A percentile compares a stretch with the other conserved stretches of the same genome.
Conservation (phyloP, 139 green algal species). For the Chlamydomonas eustigma region DNA sequence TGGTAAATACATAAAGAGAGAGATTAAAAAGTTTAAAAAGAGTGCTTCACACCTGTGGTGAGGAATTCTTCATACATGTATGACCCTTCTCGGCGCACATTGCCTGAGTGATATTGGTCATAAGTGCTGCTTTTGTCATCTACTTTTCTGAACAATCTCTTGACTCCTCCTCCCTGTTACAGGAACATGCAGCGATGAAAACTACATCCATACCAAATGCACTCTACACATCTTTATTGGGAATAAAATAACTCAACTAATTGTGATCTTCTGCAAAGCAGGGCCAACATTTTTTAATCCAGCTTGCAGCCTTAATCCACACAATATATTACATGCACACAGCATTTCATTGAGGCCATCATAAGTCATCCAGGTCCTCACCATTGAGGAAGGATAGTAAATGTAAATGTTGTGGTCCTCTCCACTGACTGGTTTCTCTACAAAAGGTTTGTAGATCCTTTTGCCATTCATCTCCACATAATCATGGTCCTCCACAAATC, state of each 20-base stretch:
- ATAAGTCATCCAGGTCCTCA: too few species aligned
- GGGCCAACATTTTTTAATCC: too few species aligned
- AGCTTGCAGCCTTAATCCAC: too few species aligned
- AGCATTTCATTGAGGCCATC: too few species aligned
- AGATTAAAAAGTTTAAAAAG: too few species aligned
- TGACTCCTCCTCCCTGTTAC: constrained; percentile 93
- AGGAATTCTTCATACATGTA: constrained; percentile 99
- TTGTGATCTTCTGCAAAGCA: too few species aligned
- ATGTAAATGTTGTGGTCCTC: constrained; percentile 98
- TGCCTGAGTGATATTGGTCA: constrained; percentile 74
- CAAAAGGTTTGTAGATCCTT: constrained; percentile 95
- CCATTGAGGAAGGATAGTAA: constrained; percentile 95
- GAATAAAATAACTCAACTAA: too few species aligned
- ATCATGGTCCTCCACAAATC: constrained; percentile 88
- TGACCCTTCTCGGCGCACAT: constrained; percentile 75
- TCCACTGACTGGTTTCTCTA: constrained; percentile 92
- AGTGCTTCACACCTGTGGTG: constrained; percentile 56
- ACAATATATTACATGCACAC: too few species aligned
- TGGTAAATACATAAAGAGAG: too few species aligned
- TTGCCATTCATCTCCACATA: constrained; percentile 75
- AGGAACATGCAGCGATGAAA: too few species aligned
- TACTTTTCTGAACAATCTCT: constrained; percentile 95
- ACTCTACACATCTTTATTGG: too few species aligned
- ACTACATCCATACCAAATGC: too few species aligned
- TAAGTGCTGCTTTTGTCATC: constrained; percentile 81